Evolutionary conservation across 768 basidiomycete species (phyloP).

Genomic region (Rhizopogon vulgaris): DNA sequence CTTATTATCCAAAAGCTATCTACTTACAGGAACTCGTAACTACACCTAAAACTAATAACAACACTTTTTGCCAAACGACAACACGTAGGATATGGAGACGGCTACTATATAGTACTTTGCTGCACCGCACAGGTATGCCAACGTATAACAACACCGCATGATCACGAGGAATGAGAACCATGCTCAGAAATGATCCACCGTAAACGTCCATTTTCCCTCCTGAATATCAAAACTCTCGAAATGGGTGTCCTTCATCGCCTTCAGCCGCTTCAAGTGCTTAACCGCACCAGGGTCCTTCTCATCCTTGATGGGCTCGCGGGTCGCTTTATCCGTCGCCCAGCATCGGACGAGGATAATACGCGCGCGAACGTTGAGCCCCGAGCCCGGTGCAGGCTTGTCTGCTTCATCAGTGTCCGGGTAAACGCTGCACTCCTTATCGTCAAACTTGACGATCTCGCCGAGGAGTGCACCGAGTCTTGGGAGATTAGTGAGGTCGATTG

Average conservation of each 20-base stretch:
- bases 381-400: constrained; percentile 77
- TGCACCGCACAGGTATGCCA: background rate
- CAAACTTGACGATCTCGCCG: constrained; percentile 84
- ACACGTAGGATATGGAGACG: background rate
- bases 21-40: constrained; percentile 8
- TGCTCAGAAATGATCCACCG: constrained; percentile 83
- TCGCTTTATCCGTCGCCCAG: constrained; percentile 89
- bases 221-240: constrained; percentile 76
- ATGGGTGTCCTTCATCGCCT: constrained; percentile 78
- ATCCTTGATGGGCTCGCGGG: constrained; percentile 85
- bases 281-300: constrained; percentile 58
- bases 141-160: background rate
- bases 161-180: background rate
- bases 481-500: constrained; percentile 83
- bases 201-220: constrained; percentile 90
- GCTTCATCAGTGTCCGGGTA: constrained; percentile 88
- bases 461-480: constrained; percentile 74
- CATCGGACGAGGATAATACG: constrained; percentile 70
- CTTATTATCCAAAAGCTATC: constrained; percentile 10
- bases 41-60: constrained; percentile 13
- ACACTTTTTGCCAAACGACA: constrained; percentile 1
- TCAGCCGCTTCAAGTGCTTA: constrained; percentile 75
- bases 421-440: constrained; percentile 87
- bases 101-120: too few species aligned
- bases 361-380: constrained; percentile 87